phyloP scores from a whole-genome alignment of 768 basidiomycete genomes.

The Kondoa malvinella region DNA sequence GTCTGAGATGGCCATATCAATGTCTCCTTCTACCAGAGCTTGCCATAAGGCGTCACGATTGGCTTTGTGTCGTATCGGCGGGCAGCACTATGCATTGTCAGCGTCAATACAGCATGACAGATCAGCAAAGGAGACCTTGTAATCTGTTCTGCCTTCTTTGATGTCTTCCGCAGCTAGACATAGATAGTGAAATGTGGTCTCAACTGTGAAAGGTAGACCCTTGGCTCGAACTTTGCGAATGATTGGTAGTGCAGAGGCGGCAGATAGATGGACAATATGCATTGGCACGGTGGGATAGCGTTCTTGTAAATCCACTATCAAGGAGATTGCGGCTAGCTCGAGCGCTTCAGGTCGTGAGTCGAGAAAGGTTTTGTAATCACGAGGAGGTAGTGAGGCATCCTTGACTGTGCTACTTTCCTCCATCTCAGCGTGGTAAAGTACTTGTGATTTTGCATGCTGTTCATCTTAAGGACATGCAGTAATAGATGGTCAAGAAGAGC shows the following conservation, averaged over 20 bases:
- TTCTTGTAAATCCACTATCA: slow-evolving; percentile 52
- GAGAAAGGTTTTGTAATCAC: slow-evolving; percentile 61
- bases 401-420: slow-evolving; percentile 22
- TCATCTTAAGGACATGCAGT: background rate
- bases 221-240: slow-evolving; percentile 49
- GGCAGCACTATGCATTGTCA: slow-evolving; percentile 51
- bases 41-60: slow-evolving; percentile 68
- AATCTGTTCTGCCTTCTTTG: slow-evolving; percentile 59
- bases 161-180: slow-evolving; percentile 56
- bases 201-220: slow-evolving; percentile 59
- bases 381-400: slow-evolving; percentile 10
- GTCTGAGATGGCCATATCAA: slow-evolving; percentile 89
- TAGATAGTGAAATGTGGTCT: slow-evolving; percentile 97
- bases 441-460: slow-evolving; percentile 50
- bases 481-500: background rate
- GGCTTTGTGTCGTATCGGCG: slow-evolving; percentile 58
- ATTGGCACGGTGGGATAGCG: slow-evolving; percentile 53
- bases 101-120: background rate
- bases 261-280: slow-evolving; percentile 91
- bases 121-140: slow-evolving; percentile 37
- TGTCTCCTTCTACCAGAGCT: slow-evolving; percentile 60
- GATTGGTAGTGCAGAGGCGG: slow-evolving; percentile 58
- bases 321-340: slow-evolving; percentile 62
- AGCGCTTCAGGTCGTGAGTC: slow-evolving; percentile 61
- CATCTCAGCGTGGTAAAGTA: slow-evolving; percentile 88